These are phyloP conservation scores for Rhexocercosporidium sp. DNA, from an alignment of 2,329 filamentous ascomycete genomes.

Conservation along the genomic window DNA sequence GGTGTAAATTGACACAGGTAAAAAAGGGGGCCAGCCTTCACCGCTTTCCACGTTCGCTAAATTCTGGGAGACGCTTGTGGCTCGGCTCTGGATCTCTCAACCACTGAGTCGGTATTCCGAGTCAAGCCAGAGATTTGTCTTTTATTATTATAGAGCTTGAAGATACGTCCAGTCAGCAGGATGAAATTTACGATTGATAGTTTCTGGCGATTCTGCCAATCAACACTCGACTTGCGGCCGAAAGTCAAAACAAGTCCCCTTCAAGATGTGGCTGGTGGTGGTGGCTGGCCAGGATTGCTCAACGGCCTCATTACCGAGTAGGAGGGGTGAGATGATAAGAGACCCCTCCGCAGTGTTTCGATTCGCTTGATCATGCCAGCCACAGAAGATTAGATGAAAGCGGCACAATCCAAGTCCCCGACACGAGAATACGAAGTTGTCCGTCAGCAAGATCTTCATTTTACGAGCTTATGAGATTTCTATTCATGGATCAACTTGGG, in stretches of 20 bases:
- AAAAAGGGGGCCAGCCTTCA: background rate
- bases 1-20: background rate
- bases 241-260: background rate
- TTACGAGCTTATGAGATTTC: background rate
- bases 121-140: background rate
- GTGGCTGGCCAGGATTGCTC: background rate
- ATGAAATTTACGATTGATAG: background rate
- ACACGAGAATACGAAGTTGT: background rate
- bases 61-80: background rate
- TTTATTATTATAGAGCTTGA: background rate
- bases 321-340: background rate
- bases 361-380: background rate
- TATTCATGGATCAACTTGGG: background rate
- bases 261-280: background rate
- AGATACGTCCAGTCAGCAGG: no score
- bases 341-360: background rate
- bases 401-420: background rate
- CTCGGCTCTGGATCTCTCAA: background rate
- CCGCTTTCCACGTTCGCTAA: slow-evolving; percentile 5
- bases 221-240: background rate
- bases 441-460: background rate
- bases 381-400: background rate
- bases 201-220: background rate
- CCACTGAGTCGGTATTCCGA: background rate
- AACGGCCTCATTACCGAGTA: background rate